Conservation (phyloP, 805 yeast species). For the Metschnikowia santaceciliae region DNA sequence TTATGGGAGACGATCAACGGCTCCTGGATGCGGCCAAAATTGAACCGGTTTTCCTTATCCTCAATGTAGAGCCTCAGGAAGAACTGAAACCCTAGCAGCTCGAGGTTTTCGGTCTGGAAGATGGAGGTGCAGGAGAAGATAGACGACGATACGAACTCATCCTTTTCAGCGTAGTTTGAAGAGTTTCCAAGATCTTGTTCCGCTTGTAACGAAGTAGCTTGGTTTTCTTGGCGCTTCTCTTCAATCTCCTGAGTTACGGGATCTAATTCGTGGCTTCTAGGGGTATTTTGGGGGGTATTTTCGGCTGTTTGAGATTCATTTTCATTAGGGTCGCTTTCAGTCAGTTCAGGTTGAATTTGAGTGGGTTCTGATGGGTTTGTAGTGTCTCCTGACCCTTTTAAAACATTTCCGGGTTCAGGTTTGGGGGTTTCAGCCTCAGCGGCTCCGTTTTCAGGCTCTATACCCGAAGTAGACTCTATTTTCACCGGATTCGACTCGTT, state of each 20-base stretch:
- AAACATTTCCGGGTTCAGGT: no score
- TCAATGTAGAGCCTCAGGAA: constrained; percentile 24
- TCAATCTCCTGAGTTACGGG: no score
- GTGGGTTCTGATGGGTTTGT: background rate
- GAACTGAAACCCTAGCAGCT: constrained; percentile 27
- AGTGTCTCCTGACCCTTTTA: no score
- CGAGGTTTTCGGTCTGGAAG: constrained; percentile 26
- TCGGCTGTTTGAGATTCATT: no score
- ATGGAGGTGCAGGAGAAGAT: constrained; percentile 25
- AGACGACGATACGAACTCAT: constrained; percentile 13
- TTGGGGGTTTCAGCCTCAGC: no score
- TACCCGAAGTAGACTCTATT: background rate
- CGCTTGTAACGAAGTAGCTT: no score
- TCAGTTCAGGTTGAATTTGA: background rate
- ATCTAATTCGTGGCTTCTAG: no score
- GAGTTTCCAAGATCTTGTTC: background rate
- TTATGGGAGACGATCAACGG: constrained; percentile 31
- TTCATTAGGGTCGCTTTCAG: no score
- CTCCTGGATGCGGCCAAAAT: constrained; percentile 30
- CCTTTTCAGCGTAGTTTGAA: no score
- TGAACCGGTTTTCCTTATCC: constrained; percentile 26
- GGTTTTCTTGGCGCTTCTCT: no score
- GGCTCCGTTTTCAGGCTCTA: no score
- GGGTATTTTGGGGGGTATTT: no score
- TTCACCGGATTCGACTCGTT: background rate